Evolutionary conservation across 306 rosid species (phyloP).

Genomic region (Inga oerstediana): DNA sequence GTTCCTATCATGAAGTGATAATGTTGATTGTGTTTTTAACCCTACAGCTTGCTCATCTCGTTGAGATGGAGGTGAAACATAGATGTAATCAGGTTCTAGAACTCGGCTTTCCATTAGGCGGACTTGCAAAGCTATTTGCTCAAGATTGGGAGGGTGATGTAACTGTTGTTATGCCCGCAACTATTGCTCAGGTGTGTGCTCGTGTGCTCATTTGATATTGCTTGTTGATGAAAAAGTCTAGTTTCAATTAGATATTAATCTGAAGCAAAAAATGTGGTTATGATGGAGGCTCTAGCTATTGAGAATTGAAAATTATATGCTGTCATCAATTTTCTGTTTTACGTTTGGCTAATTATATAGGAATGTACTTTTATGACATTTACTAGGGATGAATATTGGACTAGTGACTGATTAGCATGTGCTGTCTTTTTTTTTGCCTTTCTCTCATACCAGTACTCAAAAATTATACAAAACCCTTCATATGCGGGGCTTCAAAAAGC

Average conservation of each 20-base stretch:
- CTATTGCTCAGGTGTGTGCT: slow-evolving; percentile 86
- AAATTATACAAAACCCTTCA: slow-evolving; percentile 89
- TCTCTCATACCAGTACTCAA: slow-evolving; percentile 61
- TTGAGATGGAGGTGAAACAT: slow-evolving; percentile 96
- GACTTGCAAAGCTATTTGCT: slow-evolving; percentile 88
- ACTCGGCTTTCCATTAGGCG: slow-evolving; percentile 93
- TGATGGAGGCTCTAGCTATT: slow-evolving; percentile 19
- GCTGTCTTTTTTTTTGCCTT: neutral
- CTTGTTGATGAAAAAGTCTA: neutral
- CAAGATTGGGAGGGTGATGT: slow-evolving; percentile 99
- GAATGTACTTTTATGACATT: slow-evolving; percentile 18
- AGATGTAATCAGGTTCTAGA: slow-evolving; percentile 86
- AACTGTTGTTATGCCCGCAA: slow-evolving; percentile 96
- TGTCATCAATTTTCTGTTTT: slow-evolving; percentile 4
- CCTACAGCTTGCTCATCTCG: slow-evolving; percentile 93
- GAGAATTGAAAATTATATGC: neutral
- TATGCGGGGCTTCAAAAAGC: slow-evolving; percentile 94
- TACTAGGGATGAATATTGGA: slow-evolving; percentile 15
- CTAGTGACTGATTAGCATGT: slow-evolving; percentile 31
- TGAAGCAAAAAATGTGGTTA: slow-evolving; percentile 17
- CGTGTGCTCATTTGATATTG: slow-evolving; percentile 2
- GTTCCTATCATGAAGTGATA: slow-evolving; percentile 3
- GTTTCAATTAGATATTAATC: neutral
- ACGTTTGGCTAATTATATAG: neutral
- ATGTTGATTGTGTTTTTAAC: slow-evolving; percentile 16